These are phyloP conservation scores for Colletotrichum sp. DNA, from an alignment of 2,329 filamentous ascomycete species.

Conservation along the genomic window DNA sequence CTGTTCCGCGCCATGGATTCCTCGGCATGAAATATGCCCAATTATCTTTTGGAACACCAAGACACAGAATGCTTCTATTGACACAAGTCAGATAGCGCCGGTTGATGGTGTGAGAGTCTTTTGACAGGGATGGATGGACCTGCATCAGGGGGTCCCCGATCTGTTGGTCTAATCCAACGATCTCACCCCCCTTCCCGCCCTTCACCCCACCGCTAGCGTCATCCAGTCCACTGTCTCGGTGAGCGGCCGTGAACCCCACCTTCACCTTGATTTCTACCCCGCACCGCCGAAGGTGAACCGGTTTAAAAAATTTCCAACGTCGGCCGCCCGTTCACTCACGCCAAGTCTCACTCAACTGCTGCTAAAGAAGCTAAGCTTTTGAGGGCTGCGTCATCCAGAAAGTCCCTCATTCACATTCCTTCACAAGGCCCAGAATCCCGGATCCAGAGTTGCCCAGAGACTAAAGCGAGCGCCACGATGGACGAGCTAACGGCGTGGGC, in stretches of 20 bases:
- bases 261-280: slow-evolving; percentile 11
- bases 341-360: background rate
- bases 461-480: background rate
- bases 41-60: background rate
- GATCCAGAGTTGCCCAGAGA: background rate
- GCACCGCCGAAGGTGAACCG: background rate
- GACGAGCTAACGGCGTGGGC: slow-evolving; percentile 54
- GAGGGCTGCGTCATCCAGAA: background rate
- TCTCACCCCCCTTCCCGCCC: background rate
- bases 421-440: background rate
- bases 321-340: background rate
- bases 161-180: background rate
- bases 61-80: background rate
- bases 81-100: background rate
- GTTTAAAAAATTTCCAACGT: background rate
- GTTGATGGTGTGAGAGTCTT: background rate
- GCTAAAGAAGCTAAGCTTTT: background rate
- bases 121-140: background rate
- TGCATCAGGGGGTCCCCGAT: background rate
- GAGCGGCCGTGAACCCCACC: background rate
- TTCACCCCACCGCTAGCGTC: background rate
- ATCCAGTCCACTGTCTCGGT: background rate
- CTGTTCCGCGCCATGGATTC: background rate
- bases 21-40: background rate
- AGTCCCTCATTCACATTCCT: background rate